Percentiles rank a stretch among this genome's conserved stretches.
Conservation (phyloP, 2,329 filamentous ascomycete genomes). For the Colletotrichum tanaceti region DNA sequence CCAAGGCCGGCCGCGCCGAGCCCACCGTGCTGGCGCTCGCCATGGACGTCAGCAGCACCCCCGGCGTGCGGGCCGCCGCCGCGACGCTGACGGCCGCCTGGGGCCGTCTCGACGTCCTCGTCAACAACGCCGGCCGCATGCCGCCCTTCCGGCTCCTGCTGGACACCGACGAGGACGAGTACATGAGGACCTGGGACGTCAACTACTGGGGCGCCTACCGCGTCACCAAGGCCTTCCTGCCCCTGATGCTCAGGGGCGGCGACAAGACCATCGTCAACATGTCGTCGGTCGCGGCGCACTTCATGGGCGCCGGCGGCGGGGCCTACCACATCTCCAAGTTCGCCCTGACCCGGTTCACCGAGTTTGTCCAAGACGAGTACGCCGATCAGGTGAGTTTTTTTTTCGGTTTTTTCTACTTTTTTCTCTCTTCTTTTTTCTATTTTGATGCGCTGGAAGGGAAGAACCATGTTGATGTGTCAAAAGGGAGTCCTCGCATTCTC, state of each 20-base stretch:
- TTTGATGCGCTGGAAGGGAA: no score
- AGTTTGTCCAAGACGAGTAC: slow-evolving; percentile 61
- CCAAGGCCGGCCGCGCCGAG: slow-evolving; percentile 45
- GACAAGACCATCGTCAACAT: slow-evolving; percentile 61
- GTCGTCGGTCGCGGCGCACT: slow-evolving; percentile 56
- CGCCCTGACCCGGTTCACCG: slow-evolving; percentile 60
- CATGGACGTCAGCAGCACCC: slow-evolving; percentile 52
- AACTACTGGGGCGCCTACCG: slow-evolving; percentile 63
- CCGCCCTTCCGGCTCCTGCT: slow-evolving; percentile 45
- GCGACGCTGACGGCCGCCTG: slow-evolving; percentile 44
- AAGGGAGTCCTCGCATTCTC: slow-evolving; percentile 56
- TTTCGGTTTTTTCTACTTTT: no score
- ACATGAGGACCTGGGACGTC: slow-evolving; percentile 60
- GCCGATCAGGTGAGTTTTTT: slow-evolving; percentile 40
- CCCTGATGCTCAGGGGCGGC: slow-evolving; percentile 52
- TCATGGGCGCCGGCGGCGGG: slow-evolving; percentile 50
- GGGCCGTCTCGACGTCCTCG: slow-evolving; percentile 54
- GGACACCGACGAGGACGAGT: slow-evolving; percentile 56
- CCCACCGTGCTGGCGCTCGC: slow-evolving; percentile 57
- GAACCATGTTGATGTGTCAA: background rate
- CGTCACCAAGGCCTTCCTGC: slow-evolving; percentile 60
- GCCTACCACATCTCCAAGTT: slow-evolving; percentile 62
- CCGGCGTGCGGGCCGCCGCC: slow-evolving; percentile 49
- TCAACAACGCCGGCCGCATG: slow-evolving; percentile 59
- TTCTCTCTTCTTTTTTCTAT: no score